These are phyloP conservation scores for Glomus cerebriforme DNA, from an alignment of 192 early-diverging fungal genomes.

Conservation along the genomic window DNA sequence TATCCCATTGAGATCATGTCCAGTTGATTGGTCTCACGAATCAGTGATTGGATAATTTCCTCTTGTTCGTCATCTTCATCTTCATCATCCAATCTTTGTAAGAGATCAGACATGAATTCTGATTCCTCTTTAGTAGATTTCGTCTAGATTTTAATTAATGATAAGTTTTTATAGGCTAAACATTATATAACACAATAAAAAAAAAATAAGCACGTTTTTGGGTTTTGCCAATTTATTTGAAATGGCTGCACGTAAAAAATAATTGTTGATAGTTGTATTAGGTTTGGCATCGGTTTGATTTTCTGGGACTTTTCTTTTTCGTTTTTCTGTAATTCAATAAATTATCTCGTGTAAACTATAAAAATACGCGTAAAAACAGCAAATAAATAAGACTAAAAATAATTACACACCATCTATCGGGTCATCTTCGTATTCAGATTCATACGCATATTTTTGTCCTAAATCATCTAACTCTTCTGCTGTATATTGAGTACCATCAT, in stretches of 20 bases:
- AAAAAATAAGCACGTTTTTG: not conserved
- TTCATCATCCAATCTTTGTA: conserved; percentile 32
- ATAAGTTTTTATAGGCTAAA: not conserved
- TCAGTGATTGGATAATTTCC: conserved; percentile 17
- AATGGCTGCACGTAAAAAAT: not conserved
- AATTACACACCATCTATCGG: conserved; percentile 29
- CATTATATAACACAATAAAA: not conserved
- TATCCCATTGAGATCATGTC: conserved; percentile 1
- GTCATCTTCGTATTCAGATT: conserved; percentile 48
- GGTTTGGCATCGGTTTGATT: conserved; percentile 9
- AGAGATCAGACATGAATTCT: conserved; percentile 36
- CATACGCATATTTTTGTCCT: conserved; percentile 48
- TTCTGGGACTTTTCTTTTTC: conserved; percentile 34
- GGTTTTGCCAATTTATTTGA: not conserved
- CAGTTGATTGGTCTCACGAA: conserved; percentile 32
- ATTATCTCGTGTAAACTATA: not conserved
- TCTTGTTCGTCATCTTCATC: conserved; percentile 29
- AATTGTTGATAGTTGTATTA: conserved; percentile 16
- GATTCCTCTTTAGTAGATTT: conserved; percentile 32
- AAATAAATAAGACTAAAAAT: not conserved
- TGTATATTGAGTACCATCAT: conserved; percentile 67
- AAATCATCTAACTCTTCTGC: conserved; percentile 59
- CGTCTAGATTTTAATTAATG: not conserved
- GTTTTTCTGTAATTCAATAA: conserved; percentile 20
- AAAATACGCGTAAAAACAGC: not conserved